phyloP scores from a whole-genome alignment of 208 protist genomes.

The Kentomonas sorsogonicus region DNA sequence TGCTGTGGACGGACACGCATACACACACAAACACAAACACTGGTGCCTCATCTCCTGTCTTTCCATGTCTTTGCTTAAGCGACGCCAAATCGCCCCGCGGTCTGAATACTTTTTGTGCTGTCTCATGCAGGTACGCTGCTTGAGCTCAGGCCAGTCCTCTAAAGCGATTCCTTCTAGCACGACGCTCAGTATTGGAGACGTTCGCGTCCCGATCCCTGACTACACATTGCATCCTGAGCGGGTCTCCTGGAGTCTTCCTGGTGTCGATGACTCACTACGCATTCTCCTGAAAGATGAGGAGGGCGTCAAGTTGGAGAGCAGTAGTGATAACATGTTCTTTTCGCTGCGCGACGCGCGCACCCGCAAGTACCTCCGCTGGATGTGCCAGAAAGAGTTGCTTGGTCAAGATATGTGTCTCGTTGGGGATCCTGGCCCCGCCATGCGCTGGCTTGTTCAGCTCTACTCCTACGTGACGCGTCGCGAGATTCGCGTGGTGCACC shows the following conservation, averaged over 20 bases:
- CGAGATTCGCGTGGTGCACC: slow-evolving; percentile 83
- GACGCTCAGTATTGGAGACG: slow-evolving; percentile 70
- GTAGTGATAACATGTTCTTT: slow-evolving; percentile 54
- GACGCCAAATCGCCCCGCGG: not conserved
- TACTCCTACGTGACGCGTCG: slow-evolving; percentile 67
- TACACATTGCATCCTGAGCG: slow-evolving; percentile 51
- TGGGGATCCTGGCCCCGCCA: slow-evolving; percentile 78
- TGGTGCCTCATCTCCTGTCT: not conserved
- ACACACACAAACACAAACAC: not conserved
- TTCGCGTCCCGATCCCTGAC: slow-evolving; percentile 54
- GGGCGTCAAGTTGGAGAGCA: not conserved
- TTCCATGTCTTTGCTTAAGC: not conserved
- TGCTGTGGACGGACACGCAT: not conserved
- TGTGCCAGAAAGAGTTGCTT: slow-evolving; percentile 90
- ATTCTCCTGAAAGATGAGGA: slow-evolving; percentile 13
- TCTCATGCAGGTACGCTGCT: not conserved
- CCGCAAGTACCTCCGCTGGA: slow-evolving; percentile 78
- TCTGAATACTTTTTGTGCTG: not conserved
- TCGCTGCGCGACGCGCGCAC: slow-evolving; percentile 50
- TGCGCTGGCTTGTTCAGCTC: slow-evolving; percentile 80
- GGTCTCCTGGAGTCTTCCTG: slow-evolving; percentile 48
- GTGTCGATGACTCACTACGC: slow-evolving; percentile 21
- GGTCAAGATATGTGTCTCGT: slow-evolving; percentile 95
- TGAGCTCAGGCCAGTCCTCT: slow-evolving; percentile 7
- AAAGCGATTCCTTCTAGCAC: slow-evolving; percentile 28